These are phyloP conservation scores for Arachnopeziza araneosa DNA, from an alignment of 2,329 filamentous ascomycete species.

Conservation along the genomic window DNA sequence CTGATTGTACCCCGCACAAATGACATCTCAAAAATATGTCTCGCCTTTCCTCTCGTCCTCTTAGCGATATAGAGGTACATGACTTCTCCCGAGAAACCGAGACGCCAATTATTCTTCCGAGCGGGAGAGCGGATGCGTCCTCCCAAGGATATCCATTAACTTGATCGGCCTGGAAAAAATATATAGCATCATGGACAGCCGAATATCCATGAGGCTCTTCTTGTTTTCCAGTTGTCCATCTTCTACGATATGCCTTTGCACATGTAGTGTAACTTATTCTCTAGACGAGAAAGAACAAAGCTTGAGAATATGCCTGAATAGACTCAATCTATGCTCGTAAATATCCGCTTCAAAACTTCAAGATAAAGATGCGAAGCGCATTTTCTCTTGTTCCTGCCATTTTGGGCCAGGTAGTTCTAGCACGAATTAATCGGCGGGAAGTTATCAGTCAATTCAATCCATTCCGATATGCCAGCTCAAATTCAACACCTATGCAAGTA, in stretches of 20 bases:
- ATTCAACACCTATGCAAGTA: conserved; percentile 35
- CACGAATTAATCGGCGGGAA: conserved; percentile 8
- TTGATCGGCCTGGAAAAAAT: background rate
- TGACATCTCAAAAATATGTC: background rate
- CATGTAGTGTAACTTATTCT: background rate
- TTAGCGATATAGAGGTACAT: background rate
- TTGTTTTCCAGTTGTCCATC: background rate
- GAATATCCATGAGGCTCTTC: background rate
- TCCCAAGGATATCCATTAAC: background rate
- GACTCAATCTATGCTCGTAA: background rate
- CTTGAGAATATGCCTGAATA: background rate
- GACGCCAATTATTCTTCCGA: background rate
- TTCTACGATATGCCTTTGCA: background rate
- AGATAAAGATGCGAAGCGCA: background rate
- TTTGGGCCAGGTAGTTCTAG: background rate
- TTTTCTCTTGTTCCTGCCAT: background rate
- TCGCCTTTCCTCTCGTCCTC: background rate
- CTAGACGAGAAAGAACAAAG: background rate
- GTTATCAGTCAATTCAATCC: conserved; percentile 22
- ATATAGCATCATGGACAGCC: background rate
- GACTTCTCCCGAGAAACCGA: background rate
- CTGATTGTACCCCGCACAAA: background rate
- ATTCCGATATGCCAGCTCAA: conserved; percentile 18
- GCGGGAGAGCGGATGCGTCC: background rate
- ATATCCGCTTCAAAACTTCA: background rate